Evolutionary conservation across 108 stramenopile genomes (phyloP).

Genomic region (Fragilariopsis cylindrus): DNA sequence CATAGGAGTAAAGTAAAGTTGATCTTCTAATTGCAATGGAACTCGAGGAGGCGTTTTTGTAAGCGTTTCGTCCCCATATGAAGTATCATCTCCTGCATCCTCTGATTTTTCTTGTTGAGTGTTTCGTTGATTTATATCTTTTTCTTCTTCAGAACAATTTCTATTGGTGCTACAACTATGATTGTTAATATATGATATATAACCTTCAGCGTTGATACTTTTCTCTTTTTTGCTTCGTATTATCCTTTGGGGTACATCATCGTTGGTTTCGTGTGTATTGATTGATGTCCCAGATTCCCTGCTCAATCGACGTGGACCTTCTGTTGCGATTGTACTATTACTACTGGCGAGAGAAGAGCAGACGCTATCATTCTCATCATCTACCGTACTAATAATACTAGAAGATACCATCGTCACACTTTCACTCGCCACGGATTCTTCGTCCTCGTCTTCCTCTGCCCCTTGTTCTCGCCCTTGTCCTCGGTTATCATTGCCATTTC

Average conservation of each 20-base stretch:
- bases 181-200: background rate
- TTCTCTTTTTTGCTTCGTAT: constrained; percentile 7
- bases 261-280: background rate
- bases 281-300: background rate
- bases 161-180: background rate
- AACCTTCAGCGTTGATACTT: background rate
- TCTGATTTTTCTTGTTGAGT: background rate
- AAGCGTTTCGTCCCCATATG: constrained; percentile 2
- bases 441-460: constrained; percentile 30
- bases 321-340: background rate
- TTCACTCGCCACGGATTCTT: constrained; percentile 28
- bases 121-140: background rate
- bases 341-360: background rate
- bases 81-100: background rate
- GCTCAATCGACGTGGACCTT: background rate
- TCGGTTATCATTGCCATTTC: background rate
- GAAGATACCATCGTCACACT: constrained; percentile 17
- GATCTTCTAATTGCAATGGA: background rate
- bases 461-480: constrained; percentile 7
- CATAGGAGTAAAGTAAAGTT: background rate
- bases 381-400: background rate
- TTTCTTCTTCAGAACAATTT: background rate
- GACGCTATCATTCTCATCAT: background rate
- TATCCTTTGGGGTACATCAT: background rate
- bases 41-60: constrained; percentile 10